Evolutionary conservation across 768 basidiomycete species (phyloP), one percentile per base, ranked within the genome.

Genomic region (Amanita pseudoporphyria): DNA sequence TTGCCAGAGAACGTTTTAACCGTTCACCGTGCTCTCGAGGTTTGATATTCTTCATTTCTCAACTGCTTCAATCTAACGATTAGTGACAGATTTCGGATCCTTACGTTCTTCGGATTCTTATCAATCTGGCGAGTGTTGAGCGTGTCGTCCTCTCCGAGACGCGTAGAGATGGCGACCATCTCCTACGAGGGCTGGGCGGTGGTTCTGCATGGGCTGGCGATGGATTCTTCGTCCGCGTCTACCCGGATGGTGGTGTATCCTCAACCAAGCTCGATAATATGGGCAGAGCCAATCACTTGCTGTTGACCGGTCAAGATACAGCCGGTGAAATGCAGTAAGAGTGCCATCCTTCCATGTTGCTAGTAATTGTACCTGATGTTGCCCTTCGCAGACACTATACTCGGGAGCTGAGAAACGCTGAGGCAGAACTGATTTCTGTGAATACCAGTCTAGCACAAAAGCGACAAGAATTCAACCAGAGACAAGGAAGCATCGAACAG

Each of bases 11-110:
- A 74, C 18, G 73, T 82, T 45, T 68, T 79, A 3, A 97, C 94
- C 5, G 76, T 94, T 21, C 71, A 95, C 21, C 83, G 91, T 21
- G 84, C 84, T 14, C 74, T 97, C 6, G 80, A 86, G 22, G 95
- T 92, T 54, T 6, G 36, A 24, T 31, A 13, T 19, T 54, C 35
- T 40, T 22, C 19, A 50, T 26, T 19, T 18, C 48, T 4, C 10
- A 7, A 22, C 28, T 41, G 16, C 18, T 38, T 42, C 22, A 30
- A 39, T 21, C 49, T 61, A 10, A 56, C 51, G 21, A 47, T 45
- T 53, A 50, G n/a, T 31, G 12, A 19, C 56, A 97, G 92, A 72
- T 95, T 53, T 72, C 77, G 12, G 72, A 95, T 55, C 74, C 76
- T 31, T 81, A 79, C 52, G 86, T 94, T 2, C 68, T 81, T 24